Conservation (phyloP, 2,329 filamentous ascomycete species). For the Botrytis galanthina region DNA sequence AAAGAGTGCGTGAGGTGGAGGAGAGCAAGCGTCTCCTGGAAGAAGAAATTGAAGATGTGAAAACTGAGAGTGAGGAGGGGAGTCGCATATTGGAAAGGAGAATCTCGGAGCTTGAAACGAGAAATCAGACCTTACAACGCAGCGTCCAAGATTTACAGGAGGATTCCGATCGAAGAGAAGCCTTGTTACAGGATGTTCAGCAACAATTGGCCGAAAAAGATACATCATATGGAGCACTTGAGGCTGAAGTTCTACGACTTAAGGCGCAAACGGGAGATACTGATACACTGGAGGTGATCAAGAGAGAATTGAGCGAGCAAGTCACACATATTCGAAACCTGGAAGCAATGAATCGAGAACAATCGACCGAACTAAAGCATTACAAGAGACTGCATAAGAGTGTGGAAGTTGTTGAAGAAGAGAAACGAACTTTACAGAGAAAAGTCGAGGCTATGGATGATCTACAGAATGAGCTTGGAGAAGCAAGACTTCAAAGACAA, state of each 20-base stretch:
- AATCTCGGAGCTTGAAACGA: slow-evolving; percentile 58
- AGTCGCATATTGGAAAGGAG: slow-evolving; percentile 62
- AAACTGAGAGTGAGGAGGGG: slow-evolving; percentile 63
- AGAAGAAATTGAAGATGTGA: slow-evolving; percentile 77
- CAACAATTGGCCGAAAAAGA: slow-evolving; percentile 62
- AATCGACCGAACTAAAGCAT: slow-evolving; percentile 75
- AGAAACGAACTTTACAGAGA: slow-evolving; percentile 80
- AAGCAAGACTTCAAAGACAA: slow-evolving; percentile 78
- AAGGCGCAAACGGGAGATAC: slow-evolving; percentile 85
- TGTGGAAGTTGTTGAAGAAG: slow-evolving; percentile 92
- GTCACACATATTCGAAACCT: slow-evolving; percentile 85
- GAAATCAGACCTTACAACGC: slow-evolving; percentile 56
- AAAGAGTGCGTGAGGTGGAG: slow-evolving; percentile 65
- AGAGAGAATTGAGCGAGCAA: slow-evolving; percentile 85
- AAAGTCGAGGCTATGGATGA: slow-evolving; percentile 73
- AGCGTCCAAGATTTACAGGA: slow-evolving; percentile 50
- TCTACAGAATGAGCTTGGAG: slow-evolving; percentile 72
- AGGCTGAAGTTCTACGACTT: slow-evolving; percentile 77
- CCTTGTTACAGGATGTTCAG: slow-evolving; percentile 37
- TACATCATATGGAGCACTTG: slow-evolving; percentile 67
- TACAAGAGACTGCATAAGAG: slow-evolving; percentile 78
- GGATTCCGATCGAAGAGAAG: slow-evolving; percentile 43
- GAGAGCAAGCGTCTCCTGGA: slow-evolving; percentile 71
- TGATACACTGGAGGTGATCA: slow-evolving; percentile 81
- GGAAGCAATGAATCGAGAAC: slow-evolving; percentile 77